These are phyloP conservation scores for Juglanconis sp. DNA, from an alignment of 2,329 filamentous ascomycete species.

Conservation along the genomic window DNA sequence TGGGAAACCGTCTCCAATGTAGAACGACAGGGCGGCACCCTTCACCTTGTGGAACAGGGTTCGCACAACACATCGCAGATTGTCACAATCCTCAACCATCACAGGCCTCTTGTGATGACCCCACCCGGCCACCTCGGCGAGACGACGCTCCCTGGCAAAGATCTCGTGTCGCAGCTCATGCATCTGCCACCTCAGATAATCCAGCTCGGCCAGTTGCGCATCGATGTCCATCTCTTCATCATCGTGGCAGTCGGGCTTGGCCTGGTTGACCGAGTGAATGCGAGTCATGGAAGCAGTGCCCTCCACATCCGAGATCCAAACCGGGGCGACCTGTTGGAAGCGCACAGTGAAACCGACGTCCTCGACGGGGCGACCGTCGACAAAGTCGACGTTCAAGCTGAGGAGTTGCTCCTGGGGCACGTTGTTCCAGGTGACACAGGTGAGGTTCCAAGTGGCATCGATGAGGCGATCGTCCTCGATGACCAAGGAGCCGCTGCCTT, in stretches of 20 bases:
- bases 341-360: constrained; percentile 39
- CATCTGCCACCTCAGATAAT: constrained; percentile 39
- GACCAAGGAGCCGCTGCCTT: constrained; percentile 40
- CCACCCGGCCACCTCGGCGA: constrained; percentile 34
- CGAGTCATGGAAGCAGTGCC: constrained; percentile 34
- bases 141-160: constrained; percentile 37
- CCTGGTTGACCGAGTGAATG: constrained; percentile 20
- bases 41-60: constrained; percentile 37
- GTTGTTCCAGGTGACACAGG: constrained; percentile 40
- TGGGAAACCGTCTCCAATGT: constrained; percentile 23
- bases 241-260: constrained; percentile 19
- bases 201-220: constrained; percentile 42
- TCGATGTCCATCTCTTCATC: constrained; percentile 32
- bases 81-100: constrained; percentile 35
- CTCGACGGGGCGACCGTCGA: constrained; percentile 39
- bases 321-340: constrained; percentile 44
- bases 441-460: constrained; percentile 44
- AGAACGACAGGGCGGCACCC: constrained; percentile 32
- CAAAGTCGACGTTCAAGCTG: constrained; percentile 38
- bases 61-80: constrained; percentile 40
- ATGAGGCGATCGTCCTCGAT: constrained; percentile 36
- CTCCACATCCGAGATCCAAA: constrained; percentile 40
- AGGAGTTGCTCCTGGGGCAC: constrained; percentile 41
- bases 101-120: constrained; percentile 15
- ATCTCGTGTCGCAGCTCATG: constrained; percentile 41